Evolutionary conservation across 2,329 filamentous ascomycete species (phyloP), one percentile per base, ranked within the genome.

Genomic region (Magnaporthiopsis rhizophila): DNA sequence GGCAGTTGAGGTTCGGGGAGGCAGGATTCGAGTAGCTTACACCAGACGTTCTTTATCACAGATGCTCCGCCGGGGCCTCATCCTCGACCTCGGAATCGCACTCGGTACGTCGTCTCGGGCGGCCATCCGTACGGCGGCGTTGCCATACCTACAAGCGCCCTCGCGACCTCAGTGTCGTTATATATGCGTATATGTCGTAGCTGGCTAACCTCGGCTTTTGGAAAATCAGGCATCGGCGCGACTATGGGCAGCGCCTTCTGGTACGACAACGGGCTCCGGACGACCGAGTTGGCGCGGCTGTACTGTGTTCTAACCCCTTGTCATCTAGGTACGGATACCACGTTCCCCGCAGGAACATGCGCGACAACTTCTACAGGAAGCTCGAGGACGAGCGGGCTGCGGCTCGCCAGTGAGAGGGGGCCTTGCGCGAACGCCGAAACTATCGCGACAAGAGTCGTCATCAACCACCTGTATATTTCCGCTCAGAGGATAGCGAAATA

Each of bases 61-160:
- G 84, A 86, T 86, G 81, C 81, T 86, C 75, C 82, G 83, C 76
- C 80, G 83, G 74, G 78, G 79, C 74, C 81, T 86, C 74, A 78
- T 86, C 72, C 73, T 81, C 69, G 84, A 86, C 72, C 77, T 86
- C 66, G 72, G 77, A 65, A 80, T 86, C 72, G 82, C 77, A 68
- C 78, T 86, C 65, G 82, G 83, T 86, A 79, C 67, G 83, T 78
- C 7, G n/a, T 24, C 2, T 11, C 21, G 18, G 21, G n/a, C 21
- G 5, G n/a, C 7, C 18, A 53, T 53, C n/a, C 6, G 30, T 30
- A 30, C 15, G 18, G 38, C 38, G 38, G 38, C 38, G 38, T 45
- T 53, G 45, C 45, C 18, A 21, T 24, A 53, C 8, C 45, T 2
- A 2, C 45, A 21, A n/a, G 21, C n/a, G 2, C 45, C 9, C 21